These are phyloP conservation scores for Torulaspora maleeae DNA, from an alignment of 805 yeast genomes.

Conservation along the genomic window DNA sequence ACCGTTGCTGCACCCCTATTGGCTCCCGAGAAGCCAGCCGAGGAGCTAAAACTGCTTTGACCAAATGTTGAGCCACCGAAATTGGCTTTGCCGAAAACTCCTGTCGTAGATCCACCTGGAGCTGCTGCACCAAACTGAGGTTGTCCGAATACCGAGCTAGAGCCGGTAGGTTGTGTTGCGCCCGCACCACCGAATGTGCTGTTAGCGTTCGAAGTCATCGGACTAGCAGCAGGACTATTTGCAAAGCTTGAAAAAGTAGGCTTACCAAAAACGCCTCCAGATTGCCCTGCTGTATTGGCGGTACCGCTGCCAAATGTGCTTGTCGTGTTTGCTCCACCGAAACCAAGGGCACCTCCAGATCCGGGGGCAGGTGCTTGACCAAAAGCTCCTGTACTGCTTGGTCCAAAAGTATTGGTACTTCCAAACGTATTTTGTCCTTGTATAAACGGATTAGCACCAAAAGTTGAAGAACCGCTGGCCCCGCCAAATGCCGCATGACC, in stretches of 20 bases:
- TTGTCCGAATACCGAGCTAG: slow-evolving; percentile 12
- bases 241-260: slow-evolving; percentile 22
- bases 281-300: neutral
- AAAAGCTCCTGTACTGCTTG: slow-evolving; percentile 9
- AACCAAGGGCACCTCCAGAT: slow-evolving; percentile 3
- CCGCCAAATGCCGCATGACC: slow-evolving; percentile 12
- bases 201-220: neutral
- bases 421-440: slow-evolving; percentile 25
- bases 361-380: slow-evolving; percentile 8
- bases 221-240: slow-evolving; percentile 18
- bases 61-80: slow-evolving; percentile 23
- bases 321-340: slow-evolving; percentile 1
- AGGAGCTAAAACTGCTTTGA: slow-evolving; percentile 24
- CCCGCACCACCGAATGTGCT: slow-evolving; percentile 3
- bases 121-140: slow-evolving; percentile 27
- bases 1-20: neutral
- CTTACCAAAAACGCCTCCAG: slow-evolving; percentile 17
- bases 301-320: slow-evolving; percentile 22
- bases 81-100: slow-evolving; percentile 20
- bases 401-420: slow-evolving; percentile 22
- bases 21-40: neutral
- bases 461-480: slow-evolving; percentile 7
- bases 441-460: slow-evolving; percentile 15
- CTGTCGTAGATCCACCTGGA: slow-evolving; percentile 4
- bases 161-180: slow-evolving; percentile 1